phyloP scores from a whole-genome alignment of 352 stramenopile species.

The Pythium grandisporangium region DNA sequence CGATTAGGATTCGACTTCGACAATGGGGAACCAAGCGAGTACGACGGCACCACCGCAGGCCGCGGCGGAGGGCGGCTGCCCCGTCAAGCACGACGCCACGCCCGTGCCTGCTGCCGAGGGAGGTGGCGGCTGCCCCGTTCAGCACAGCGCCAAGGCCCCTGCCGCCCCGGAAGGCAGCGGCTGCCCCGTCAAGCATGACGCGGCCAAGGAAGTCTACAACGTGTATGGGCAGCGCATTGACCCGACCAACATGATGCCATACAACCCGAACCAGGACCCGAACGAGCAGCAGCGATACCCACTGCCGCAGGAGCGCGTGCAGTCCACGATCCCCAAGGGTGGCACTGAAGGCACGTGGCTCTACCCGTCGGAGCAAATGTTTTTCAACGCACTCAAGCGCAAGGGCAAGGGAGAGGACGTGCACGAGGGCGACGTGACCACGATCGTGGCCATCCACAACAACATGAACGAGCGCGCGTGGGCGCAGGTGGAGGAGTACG shows the following conservation, averaged over 20 bases:
- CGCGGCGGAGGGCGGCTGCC: slow-evolving; percentile 17
- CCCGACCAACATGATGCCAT: slow-evolving; percentile 98
- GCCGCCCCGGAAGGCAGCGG: slow-evolving; percentile 13
- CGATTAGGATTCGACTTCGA: background rate
- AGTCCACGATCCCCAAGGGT: slow-evolving; percentile 95
- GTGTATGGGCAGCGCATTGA: slow-evolving; percentile 96
- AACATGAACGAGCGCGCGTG: slow-evolving; percentile 99
- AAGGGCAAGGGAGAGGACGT: slow-evolving; percentile 98
- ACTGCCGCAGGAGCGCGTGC: slow-evolving; percentile 90
- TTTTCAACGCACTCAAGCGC: slow-evolving; percentile 96
- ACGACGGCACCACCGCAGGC: slow-evolving; percentile 11
- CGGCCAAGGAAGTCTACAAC: slow-evolving; percentile 87
- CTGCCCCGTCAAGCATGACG: slow-evolving; percentile 68
- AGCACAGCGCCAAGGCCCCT: slow-evolving; percentile 15
- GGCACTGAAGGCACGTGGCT: slow-evolving; percentile 93
- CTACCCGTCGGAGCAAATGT: slow-evolving; percentile 99
- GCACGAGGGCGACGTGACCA: slow-evolving; percentile 89
- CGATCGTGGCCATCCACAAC: slow-evolving; percentile 99
- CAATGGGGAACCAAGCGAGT: slow-evolving; percentile 68
- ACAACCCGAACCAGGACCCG: slow-evolving; percentile 93
- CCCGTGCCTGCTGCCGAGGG: slow-evolving; percentile 1
- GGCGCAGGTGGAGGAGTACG: slow-evolving; percentile 96
- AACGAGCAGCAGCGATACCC: slow-evolving; percentile 84
- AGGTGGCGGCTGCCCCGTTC: slow-evolving; percentile 44
- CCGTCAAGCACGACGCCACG: slow-evolving; percentile 34